phyloP scores from a whole-genome alignment of 169 alveolate genomes.

The Plasmodium vivax region DNA sequence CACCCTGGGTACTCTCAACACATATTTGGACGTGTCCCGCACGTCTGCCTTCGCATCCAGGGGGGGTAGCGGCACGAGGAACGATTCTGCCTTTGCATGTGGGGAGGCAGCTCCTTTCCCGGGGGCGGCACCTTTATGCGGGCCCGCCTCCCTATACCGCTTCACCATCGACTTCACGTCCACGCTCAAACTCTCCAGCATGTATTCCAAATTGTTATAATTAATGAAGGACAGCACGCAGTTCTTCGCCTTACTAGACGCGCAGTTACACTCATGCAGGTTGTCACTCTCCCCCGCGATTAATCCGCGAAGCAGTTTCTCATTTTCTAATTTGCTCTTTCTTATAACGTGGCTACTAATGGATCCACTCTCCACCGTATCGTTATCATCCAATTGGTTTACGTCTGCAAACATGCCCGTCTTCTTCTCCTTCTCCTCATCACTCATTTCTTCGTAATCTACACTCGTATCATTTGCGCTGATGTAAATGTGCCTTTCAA shows the following conservation, averaged over 20 bases:
- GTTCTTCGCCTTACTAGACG: constrained; percentile 23
- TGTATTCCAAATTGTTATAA: constrained; percentile 57
- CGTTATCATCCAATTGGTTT: constrained; percentile 55
- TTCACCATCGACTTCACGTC: constrained; percentile 49
- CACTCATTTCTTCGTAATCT: constrained; percentile 24
- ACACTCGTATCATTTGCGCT: not conserved
- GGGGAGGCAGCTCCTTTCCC: not conserved
- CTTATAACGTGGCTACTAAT: constrained; percentile 32
- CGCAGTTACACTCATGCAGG: constrained; percentile 57
- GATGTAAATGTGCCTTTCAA: constrained; percentile 14
- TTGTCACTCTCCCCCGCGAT: constrained; percentile 31
- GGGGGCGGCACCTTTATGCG: not conserved
- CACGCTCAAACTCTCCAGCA: constrained; percentile 39
- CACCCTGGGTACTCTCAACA: constrained; percentile 69
- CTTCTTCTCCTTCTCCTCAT: constrained; percentile 58
- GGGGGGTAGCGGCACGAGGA: constrained; percentile 66
- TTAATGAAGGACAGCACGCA: constrained; percentile 43
- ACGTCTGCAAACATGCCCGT: constrained; percentile 65
- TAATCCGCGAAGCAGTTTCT: constrained; percentile 25
- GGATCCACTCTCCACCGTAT: constrained; percentile 38
- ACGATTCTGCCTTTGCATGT: constrained; percentile 26
- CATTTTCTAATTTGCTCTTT: constrained; percentile 32
- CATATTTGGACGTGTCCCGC: constrained; percentile 28
- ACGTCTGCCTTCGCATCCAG: constrained; percentile 29
- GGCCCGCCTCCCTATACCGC: not conserved